A percentile compares a stretch with the other conserved stretches of the same genome.
Evolutionary conservation across 2,329 filamentous ascomycete genomes (phyloP).

Genomic region (Akanthomyces uredinophilus): DNA sequence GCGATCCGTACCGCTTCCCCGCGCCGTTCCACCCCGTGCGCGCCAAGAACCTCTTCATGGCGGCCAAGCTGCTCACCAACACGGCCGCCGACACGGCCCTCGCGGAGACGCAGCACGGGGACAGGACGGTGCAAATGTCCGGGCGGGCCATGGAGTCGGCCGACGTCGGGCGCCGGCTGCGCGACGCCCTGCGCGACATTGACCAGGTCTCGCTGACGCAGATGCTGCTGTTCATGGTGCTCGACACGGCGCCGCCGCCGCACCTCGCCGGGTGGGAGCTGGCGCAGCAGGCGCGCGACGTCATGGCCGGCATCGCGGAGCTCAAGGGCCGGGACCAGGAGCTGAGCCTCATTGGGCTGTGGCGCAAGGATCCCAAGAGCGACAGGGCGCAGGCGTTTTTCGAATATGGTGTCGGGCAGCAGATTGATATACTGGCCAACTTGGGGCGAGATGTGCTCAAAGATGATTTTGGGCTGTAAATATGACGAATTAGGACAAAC

Average conservation of each 20-base stretch:
- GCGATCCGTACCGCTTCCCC: constrained; percentile 46
- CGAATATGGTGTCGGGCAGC: constrained; percentile 42
- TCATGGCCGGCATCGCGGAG: constrained; percentile 45
- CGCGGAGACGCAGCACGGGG: constrained; percentile 22
- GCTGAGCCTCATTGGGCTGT: constrained; percentile 37
- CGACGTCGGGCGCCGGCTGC: constrained; percentile 21
- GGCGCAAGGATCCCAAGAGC: constrained; percentile 36
- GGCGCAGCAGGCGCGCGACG: constrained; percentile 36
- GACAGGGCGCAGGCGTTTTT: constrained; percentile 43
- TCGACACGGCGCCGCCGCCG: constrained; percentile 36
- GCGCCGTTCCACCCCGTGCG: constrained; percentile 47
- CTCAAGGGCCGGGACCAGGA: constrained; percentile 42
- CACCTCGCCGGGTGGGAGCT: constrained; percentile 44
- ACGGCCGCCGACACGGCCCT: constrained; percentile 37
- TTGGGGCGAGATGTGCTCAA: constrained; percentile 32
- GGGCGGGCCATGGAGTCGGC: constrained; percentile 1
- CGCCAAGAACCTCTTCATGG: constrained; percentile 45
- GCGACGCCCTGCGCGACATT: constrained; percentile 34
- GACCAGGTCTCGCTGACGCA: constrained; percentile 52
- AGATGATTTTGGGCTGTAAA: constrained; percentile 4
- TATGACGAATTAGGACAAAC: background rate
- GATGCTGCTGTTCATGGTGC: constrained; percentile 44
- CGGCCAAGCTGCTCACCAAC: constrained; percentile 48
- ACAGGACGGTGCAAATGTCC: constrained; percentile 20
- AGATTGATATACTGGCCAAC: constrained; percentile 41